Conservation (phyloP, 176 grass and related monocot genomes). For the Rhynchospora pubera region DNA sequence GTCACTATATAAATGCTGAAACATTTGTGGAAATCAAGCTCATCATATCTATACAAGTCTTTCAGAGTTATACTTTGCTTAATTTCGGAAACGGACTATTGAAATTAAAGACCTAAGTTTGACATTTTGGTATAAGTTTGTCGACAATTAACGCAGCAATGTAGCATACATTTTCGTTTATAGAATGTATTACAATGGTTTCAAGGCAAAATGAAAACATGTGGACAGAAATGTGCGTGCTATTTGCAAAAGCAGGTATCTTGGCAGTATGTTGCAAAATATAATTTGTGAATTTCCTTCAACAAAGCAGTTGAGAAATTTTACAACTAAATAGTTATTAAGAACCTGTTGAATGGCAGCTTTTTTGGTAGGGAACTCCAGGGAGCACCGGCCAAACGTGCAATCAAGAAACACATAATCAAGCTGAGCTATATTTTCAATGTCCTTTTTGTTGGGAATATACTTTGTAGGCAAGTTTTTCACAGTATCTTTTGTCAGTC, state of each 20-base stretch:
- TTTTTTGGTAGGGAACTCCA: slow-evolving; percentile 49
- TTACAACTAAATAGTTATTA: background rate
- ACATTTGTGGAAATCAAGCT: background rate
- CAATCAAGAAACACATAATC: slow-evolving; percentile 70
- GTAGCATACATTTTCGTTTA: background rate
- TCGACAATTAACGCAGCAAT: background rate
- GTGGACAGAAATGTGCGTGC: background rate
- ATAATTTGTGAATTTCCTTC: background rate
- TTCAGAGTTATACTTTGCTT: background rate
- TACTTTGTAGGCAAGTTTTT: slow-evolving; percentile 30
- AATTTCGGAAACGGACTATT: background rate
- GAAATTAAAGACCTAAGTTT: background rate
- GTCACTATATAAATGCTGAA: background rate
- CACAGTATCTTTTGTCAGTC: slow-evolving; percentile 46
- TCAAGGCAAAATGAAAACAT: background rate
- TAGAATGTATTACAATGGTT: background rate
- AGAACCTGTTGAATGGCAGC: slow-evolving; percentile 52
- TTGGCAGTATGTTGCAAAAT: background rate
- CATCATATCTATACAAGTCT: background rate
- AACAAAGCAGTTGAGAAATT: background rate
- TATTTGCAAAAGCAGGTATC: background rate
- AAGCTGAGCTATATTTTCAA: slow-evolving; percentile 21
- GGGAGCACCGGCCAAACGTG: slow-evolving; percentile 53
- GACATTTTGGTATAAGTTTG: background rate
- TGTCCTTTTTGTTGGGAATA: slow-evolving; percentile 18